Conservation (phyloP, 805 yeast species). For the Yarrowia bubula region DNA sequence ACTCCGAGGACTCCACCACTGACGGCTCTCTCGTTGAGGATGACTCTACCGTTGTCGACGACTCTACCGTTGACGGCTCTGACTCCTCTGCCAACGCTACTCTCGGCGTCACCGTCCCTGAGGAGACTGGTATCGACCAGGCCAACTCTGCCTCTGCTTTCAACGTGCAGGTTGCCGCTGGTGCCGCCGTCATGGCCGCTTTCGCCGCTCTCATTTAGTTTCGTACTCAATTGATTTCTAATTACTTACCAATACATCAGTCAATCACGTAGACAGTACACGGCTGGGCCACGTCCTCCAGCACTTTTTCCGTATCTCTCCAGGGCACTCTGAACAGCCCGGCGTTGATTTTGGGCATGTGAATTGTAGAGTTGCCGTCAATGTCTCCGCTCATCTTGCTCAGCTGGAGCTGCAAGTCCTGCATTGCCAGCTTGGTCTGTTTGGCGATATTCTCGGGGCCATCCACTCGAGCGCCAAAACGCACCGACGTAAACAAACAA, state of each 20-base stretch:
- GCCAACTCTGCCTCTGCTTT: background rate
- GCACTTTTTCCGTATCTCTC: constrained; percentile 59
- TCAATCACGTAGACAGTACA: constrained; percentile 47
- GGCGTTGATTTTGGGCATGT: constrained; percentile 75
- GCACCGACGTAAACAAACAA: constrained; percentile 68
- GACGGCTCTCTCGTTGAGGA: background rate
- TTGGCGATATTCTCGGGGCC: constrained; percentile 46
- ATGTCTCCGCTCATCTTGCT: constrained; percentile 21
- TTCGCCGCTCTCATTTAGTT: constrained; percentile 14
- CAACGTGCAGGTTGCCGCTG: constrained; percentile 21
- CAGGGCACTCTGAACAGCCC: constrained; percentile 81
- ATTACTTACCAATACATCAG: background rate
- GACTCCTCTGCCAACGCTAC: background rate
- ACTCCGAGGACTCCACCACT: background rate
- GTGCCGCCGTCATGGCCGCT: constrained; percentile 1
- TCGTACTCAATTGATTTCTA: background rate
- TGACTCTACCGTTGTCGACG: background rate
- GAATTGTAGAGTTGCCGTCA: constrained; percentile 39
- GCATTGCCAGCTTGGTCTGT: constrained; percentile 51
- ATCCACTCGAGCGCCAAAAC: constrained; percentile 47
- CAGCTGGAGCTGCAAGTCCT: constrained; percentile 46
- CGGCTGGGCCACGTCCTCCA: constrained; percentile 42
- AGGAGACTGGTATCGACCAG: constrained; percentile 1
- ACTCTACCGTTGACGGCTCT: background rate
- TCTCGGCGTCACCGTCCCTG: background rate